Conservation (phyloP, 2,329 filamentous ascomycete genomes). For the Paracorniculantispora psalliotae region DNA sequence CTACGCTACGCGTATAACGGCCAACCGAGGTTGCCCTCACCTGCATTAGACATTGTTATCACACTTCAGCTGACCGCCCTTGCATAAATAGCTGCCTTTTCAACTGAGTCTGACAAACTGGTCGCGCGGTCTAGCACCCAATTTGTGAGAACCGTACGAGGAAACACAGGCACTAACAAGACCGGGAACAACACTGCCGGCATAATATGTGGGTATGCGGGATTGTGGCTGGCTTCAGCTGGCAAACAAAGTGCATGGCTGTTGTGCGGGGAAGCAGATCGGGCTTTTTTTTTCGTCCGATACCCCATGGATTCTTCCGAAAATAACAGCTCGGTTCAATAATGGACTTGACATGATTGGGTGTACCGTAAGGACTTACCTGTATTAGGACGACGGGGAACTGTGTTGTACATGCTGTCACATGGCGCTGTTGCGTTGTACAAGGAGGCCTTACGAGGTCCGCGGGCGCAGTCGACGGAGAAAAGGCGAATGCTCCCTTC, state of each 20-base stretch:
- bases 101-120: too few species aligned
- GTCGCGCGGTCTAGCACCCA: neutral
- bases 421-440: neutral
- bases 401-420: neutral
- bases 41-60: neutral
- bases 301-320: neutral
- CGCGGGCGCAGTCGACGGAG: too few species aligned
- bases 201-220: neutral
- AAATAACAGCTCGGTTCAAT: neutral
- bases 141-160: neutral
- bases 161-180: neutral
- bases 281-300: neutral
- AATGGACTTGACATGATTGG: neutral
- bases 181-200: neutral
- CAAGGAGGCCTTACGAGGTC: too few species aligned
- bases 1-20: neutral
- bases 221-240: neutral
- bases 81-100: constrained; percentile 2
- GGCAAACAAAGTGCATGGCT: neutral
- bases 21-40: neutral
- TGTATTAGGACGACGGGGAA: neutral
- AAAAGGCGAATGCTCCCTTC: too few species aligned
- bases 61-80: neutral
- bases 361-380: neutral
- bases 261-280: neutral